Base-by-base conservation (phyloP, 1,284 basidiomycete genomes). In the Malassezia japonica region DNA sequence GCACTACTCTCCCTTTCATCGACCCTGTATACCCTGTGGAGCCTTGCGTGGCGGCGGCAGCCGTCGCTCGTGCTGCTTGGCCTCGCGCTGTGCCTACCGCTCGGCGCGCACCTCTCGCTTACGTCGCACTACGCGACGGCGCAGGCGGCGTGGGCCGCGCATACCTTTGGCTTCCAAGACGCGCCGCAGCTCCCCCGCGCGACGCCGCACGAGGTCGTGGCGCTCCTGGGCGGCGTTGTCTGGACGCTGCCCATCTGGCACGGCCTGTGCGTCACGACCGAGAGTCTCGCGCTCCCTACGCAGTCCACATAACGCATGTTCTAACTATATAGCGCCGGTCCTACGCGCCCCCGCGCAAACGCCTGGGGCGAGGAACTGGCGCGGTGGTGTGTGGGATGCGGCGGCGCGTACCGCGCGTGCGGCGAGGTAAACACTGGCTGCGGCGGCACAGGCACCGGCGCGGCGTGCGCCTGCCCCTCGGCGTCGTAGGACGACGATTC, bases 241-340 rank as follows among this genome's bases (percentile, higher is more conserved):
- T 54, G 51, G 51, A 25, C 29, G 4, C 36, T 54, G 39, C 51
- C 51, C 10, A 20, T 54, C 13, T 54, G 33, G 28, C 46, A 46
- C 15, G 37, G 36, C n/a, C 27, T 54, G 9, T 34, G 51, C 25
- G 34, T 48, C 16, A 54, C 40, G 16, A 46, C 51, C 4, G 38
- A 44, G 46, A 29, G 9, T 7, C 40, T 46, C 40, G 20, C 35
- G 33, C 31, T 54, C 9, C 51, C 46, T 25, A 38, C 34, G 8
- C 16, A 32, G 33, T 34, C 33, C 6, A 13, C 8, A 35, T 31
- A 6, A 13, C 7, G 12, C 28, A 18, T 42, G 46, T n/a, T n/a
- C 38, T 52, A 52, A 29, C 50, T 52, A 42, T 46, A 45, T 28
- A 47, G 37, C n/a, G 28, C 50, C n/a, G 42, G 50, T 6, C 34